Base-by-base conservation (phyloP, 257 asterid genomes). In the Solanum pinnatisectum region DNA sequence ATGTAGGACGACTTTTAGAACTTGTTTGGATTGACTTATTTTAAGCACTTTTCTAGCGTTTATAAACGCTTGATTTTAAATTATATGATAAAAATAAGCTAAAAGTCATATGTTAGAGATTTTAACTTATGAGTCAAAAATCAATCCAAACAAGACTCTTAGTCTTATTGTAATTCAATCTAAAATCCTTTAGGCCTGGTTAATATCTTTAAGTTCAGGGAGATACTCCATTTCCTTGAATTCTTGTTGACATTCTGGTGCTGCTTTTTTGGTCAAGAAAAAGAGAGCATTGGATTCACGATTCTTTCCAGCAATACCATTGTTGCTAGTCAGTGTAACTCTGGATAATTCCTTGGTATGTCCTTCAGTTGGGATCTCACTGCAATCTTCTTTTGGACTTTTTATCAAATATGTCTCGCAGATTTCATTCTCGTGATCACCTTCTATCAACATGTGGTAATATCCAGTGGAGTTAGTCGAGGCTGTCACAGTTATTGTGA, bases 241-340 rank as follows among this genome's bases (percentile, higher is more conserved):
- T 36, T 91, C 87, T 16, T 88, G 16, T 1, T n/a, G 27, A 88
- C 98, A 94, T 22, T 81, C 71, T 1, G 95, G 68, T 5, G 37
- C 7, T 6, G 88, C 90, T 13, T 88, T 39, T 65, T 56, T 88
- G 33, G 88, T 90, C 94, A 92, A 89, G 91, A 91, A 94, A 1
- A 94, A 94, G 11, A 94, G 89, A 59, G 95, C 91, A 59, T 93
- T 94, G 13, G 94, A 93, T n/a, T 16, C 89, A 35, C 98, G 94
- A 30, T 65, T 39, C 6, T 39, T 30, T 37, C 79, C 59, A 27
- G 88, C 87, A 2, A 93, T 83, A 82, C 98, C 98, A 56, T 49
- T 88, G 84, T 93, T 49, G 27, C 56, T 37, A 8, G 95, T 88
- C 87, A 91, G 90, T 36, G 84, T 91, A 32, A 94, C 76, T 70